A percentile compares a stretch with the other conserved stretches of the same genome.
Evolutionary conservation across 176 grass and related monocot species (phyloP).

Genomic region (Oryza brachyantha): DNA sequence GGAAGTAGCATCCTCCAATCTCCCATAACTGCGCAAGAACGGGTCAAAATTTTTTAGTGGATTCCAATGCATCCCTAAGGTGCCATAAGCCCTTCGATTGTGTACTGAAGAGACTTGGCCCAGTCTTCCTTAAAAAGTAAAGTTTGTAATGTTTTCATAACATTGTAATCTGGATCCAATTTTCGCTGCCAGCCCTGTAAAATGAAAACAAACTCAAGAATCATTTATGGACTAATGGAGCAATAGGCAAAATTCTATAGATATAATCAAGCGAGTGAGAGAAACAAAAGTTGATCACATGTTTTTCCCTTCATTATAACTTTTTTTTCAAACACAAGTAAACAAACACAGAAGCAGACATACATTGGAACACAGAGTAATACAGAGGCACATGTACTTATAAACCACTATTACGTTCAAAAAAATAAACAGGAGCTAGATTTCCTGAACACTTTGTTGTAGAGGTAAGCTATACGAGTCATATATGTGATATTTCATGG

Average conservation of each 20-base stretch:
- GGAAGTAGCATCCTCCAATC: slow-evolving; percentile 19
- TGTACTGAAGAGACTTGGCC: slow-evolving; percentile 86
- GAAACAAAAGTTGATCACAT: background rate
- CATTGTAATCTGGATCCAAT: slow-evolving; percentile 92
- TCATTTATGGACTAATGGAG: background rate
- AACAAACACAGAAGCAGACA: slow-evolving; percentile 8
- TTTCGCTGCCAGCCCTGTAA: slow-evolving; percentile 97
- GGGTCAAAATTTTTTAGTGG: slow-evolving; percentile 43
- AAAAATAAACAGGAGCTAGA: slow-evolving; percentile 6
- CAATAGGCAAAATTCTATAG: background rate
- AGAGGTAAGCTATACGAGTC: background rate
- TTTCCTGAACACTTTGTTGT: background rate
- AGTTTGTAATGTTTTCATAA: slow-evolving; percentile 85
- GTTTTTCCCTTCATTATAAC: background rate
- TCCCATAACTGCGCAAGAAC: background rate
- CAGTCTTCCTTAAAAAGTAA: slow-evolving; percentile 93
- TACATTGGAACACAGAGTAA: background rate
- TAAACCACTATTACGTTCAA: slow-evolving; percentile 8
- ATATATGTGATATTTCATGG: background rate
- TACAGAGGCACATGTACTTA: background rate
- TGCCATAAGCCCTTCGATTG: slow-evolving; percentile 90
- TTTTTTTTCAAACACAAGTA: background rate
- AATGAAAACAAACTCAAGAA: background rate
- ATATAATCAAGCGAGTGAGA: background rate
- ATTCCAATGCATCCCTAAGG: slow-evolving; percentile 38